Percentiles rank a stretch among this genome's conserved stretches.
Conservation (phyloP, 176 grass and related monocot genomes). For the Lolium rigidum region DNA sequence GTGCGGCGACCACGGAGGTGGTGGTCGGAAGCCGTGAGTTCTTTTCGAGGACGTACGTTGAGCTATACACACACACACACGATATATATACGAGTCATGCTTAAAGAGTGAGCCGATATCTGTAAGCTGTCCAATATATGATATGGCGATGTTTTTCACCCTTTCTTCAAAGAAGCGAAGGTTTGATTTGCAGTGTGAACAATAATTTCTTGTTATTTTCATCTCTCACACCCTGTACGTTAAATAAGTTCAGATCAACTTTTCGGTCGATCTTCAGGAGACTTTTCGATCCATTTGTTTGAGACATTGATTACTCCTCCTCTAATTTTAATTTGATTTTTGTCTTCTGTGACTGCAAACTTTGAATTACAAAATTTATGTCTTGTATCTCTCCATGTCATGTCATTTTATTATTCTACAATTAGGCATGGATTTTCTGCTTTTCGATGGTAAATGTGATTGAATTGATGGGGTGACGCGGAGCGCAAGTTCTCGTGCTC, state of each 20-base stretch:
- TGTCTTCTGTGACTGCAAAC: not conserved
- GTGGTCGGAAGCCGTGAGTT: constrained; percentile 44
- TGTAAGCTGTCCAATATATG: not conserved
- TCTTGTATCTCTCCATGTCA: too few species aligned
- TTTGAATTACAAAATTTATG: too few species aligned
- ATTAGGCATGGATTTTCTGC: too few species aligned
- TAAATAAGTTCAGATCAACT: not conserved
- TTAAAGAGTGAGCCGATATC: not conserved
- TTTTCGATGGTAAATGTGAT: too few species aligned
- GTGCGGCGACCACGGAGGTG: constrained; percentile 45
- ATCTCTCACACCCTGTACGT: not conserved
- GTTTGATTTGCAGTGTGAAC: not conserved
- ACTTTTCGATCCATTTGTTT: not conserved
- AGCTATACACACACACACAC: not conserved
- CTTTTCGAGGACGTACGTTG: not conserved
- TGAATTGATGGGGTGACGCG: too few species aligned
- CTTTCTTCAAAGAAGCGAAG: not conserved
- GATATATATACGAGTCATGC: not conserved
- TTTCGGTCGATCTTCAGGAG: not conserved
- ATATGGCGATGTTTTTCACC: not conserved
- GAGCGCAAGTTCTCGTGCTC: too few species aligned
- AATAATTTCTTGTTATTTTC: not conserved
- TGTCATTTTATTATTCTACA: too few species aligned
- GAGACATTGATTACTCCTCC: not conserved
- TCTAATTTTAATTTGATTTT: not conserved